phyloP scores from a whole-genome alignment of 441 rosid species.

The Corymbia citriodora region DNA sequence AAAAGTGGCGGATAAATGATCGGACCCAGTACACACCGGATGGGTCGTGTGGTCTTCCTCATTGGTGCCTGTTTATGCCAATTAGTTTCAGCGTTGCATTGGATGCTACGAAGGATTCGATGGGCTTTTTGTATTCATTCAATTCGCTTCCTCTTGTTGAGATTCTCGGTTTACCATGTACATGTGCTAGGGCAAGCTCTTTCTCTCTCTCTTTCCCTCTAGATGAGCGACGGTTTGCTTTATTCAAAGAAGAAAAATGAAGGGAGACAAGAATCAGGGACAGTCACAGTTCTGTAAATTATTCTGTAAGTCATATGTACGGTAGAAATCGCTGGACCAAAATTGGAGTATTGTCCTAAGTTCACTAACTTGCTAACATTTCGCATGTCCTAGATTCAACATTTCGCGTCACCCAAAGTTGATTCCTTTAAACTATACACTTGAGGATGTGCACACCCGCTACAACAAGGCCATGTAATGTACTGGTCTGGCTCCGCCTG shows the following conservation, averaged over 20 bases:
- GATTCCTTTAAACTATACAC: not conserved
- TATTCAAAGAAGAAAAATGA: not conserved
- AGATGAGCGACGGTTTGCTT: not conserved
- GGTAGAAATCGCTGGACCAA: not conserved
- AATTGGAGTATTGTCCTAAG: not conserved
- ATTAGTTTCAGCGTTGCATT: not conserved
- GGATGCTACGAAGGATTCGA: not conserved
- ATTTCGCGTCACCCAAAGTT: not conserved
- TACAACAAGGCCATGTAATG: not conserved
- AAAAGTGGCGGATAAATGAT: not conserved
- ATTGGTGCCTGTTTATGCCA: not conserved
- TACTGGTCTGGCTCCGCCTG: not conserved
- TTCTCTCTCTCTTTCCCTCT: not conserved
- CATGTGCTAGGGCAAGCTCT: not conserved
- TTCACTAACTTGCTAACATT: not conserved
- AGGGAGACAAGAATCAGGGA: not conserved
- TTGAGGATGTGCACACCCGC: not conserved
- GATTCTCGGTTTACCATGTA: not conserved
- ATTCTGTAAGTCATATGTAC: not conserved
- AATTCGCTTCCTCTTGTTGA: not conserved
- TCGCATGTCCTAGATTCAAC: not conserved
- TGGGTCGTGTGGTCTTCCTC: not conserved
- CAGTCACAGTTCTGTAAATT: not conserved
- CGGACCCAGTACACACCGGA: not conserved
- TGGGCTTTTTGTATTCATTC: not conserved